Percentiles rank a stretch among this genome's conserved stretches.
These are phyloP conservation scores for Obba rivulosa DNA, from an alignment of 768 basidiomycete species.

Conservation along the genomic window DNA sequence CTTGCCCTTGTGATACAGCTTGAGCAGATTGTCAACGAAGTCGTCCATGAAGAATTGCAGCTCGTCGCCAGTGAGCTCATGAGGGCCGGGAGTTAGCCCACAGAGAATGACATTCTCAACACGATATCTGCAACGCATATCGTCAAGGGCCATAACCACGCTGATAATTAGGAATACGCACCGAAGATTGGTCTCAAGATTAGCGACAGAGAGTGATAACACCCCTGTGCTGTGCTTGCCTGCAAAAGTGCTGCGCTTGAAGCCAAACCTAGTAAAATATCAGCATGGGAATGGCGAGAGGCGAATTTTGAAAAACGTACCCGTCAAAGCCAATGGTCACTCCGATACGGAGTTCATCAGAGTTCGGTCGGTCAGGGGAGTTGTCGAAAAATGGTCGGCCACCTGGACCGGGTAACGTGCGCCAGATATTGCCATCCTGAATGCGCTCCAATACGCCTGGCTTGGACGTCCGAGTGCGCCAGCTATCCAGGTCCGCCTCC, in stretches of 20 bases:
- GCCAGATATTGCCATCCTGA: conserved; percentile 9
- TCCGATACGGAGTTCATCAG: conserved; percentile 6
- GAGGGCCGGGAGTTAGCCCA: not conserved
- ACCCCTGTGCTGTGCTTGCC: conserved; percentile 7
- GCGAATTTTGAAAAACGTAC: not conserved
- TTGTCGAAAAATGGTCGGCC: conserved; percentile 7
- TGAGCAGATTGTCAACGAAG: conserved; percentile 15
- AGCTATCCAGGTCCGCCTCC: not conserved
- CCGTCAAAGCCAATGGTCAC: conserved; percentile 11
- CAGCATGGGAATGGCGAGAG: not conserved
- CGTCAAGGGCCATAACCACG: conserved; percentile 7
- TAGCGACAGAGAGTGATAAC: conserved; percentile 4
- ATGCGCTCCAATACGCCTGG: not conserved
- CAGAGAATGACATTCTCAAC: conserved; percentile 11
- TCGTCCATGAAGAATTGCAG: conserved; percentile 2
- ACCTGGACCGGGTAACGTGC: not conserved
- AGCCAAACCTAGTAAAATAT: conserved; percentile 5
- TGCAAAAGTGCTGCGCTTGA: not conserved
- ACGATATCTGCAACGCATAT: conserved; percentile 13
- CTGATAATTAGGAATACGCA: not conserved
- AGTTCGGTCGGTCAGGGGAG: not conserved
- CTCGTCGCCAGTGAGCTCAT: not conserved
- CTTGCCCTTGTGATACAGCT: conserved; percentile 14
- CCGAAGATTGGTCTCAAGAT: conserved; percentile 1
- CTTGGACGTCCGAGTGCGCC: not conserved